Evolutionary conservation across 345 rosid genomes (phyloP).

Genomic region (Eucalyptus cladocalyx): DNA sequence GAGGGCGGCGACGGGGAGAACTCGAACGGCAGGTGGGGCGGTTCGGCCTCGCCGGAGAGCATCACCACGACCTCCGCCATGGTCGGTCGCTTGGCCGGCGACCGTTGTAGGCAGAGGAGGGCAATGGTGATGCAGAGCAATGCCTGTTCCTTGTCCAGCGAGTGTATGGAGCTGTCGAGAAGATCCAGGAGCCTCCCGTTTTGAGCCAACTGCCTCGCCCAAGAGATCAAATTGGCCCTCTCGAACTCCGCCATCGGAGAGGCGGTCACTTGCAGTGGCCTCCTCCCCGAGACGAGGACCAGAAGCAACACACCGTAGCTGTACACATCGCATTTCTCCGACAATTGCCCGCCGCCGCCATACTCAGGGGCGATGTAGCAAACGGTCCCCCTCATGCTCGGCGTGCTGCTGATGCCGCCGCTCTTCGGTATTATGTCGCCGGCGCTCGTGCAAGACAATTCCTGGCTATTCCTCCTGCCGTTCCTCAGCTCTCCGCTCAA

Average conservation of each 20-base stretch:
- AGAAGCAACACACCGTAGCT: slow-evolving; percentile 70
- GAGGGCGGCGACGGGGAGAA: slow-evolving; percentile 85
- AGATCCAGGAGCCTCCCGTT: slow-evolving; percentile 68
- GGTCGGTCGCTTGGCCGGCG: slow-evolving; percentile 54
- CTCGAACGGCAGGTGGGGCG: slow-evolving; percentile 63
- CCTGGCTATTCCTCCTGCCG: slow-evolving; percentile 31
- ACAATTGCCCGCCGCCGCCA: slow-evolving; percentile 52
- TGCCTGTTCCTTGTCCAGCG: slow-evolving; percentile 58
- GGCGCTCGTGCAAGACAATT: slow-evolving; percentile 41
- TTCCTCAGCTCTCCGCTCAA: slow-evolving; percentile 62
- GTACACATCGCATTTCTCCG: slow-evolving; percentile 84
- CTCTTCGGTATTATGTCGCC: slow-evolving; percentile 31
- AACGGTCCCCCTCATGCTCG: slow-evolving; percentile 94
- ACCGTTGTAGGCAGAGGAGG: slow-evolving; percentile 62
- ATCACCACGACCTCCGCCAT: slow-evolving; percentile 75
- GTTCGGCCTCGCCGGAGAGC: slow-evolving; percentile 39
- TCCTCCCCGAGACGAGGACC: slow-evolving; percentile 75
- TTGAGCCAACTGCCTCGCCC: slow-evolving; percentile 79
- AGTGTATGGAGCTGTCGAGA: slow-evolving; percentile 48
- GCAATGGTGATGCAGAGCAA: slow-evolving; percentile 73
- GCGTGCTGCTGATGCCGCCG: slow-evolving; percentile 75
- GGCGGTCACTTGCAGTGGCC: slow-evolving; percentile 73
- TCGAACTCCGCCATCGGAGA: slow-evolving; percentile 70
- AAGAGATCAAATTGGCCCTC: slow-evolving; percentile 76
- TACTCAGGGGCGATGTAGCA: slow-evolving; percentile 90